Conservation (phyloP, 2,329 filamentous ascomycete genomes). For the Trichoderma cornu-damae region DNA sequence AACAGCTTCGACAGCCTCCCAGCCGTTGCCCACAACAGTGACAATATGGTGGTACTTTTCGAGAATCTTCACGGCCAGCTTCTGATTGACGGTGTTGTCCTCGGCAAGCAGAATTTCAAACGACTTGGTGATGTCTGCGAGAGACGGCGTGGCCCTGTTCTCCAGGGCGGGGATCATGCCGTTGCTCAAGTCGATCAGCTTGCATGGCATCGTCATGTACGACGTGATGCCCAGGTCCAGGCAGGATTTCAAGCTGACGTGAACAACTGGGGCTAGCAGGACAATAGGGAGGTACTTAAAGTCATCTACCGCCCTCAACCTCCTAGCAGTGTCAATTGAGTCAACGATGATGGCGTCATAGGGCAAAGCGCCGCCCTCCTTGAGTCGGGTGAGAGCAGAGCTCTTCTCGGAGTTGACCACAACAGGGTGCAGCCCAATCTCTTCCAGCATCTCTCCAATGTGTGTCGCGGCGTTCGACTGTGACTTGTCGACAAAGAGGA, state of each 20-base stretch:
- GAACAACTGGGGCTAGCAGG: constrained; percentile 79
- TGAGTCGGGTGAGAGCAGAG: constrained; percentile 51
- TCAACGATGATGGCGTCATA: constrained; percentile 97
- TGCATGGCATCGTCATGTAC: constrained; percentile 96
- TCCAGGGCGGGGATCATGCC: constrained; percentile 94
- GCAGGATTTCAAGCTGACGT: constrained; percentile 88
- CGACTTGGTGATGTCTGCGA: constrained; percentile 89
- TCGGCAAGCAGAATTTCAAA: constrained; percentile 94
- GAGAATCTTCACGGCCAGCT: constrained; percentile 90
- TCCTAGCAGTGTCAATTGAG: constrained; percentile 83
- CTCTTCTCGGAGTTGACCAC: constrained; percentile 76
- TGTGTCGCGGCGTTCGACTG: constrained; percentile 70
- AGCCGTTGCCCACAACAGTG: constrained; percentile 89
- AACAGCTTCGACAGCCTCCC: constrained; percentile 88
- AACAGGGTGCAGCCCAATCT: constrained; percentile 73
- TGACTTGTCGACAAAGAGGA: constrained; percentile 91
- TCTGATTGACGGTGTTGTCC: constrained; percentile 96
- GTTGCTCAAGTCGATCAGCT: constrained; percentile 89
- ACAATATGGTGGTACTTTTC: constrained; percentile 94
- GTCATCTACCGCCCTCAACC: constrained; percentile 79
- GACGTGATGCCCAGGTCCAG: constrained; percentile 95
- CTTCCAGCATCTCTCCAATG: constrained; percentile 70
- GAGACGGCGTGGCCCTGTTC: constrained; percentile 82
- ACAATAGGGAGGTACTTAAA: constrained; percentile 98
- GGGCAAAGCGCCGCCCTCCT: constrained; percentile 54